Evolutionary conservation across 2,329 filamentous ascomycete genomes (phyloP).

Genomic region (Cylindrodendrum hubeiense): DNA sequence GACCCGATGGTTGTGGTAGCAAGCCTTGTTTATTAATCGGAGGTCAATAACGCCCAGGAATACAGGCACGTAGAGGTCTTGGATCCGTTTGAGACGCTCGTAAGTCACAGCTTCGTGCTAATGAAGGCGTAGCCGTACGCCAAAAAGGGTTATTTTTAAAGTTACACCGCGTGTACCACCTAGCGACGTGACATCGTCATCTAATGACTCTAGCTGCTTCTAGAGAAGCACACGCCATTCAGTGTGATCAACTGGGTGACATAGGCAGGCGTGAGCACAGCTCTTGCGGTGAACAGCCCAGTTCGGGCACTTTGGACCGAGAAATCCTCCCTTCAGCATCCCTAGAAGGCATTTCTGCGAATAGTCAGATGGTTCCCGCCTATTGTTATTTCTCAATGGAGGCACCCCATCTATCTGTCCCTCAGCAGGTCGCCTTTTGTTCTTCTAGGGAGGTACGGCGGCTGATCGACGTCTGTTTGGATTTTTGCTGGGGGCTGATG

Average conservation of each 20-base stretch:
- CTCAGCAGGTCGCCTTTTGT: neutral
- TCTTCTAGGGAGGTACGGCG: neutral
- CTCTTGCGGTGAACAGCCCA: constrained; percentile 45
- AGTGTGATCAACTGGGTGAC: constrained; percentile 46
- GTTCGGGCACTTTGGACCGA: constrained; percentile 26
- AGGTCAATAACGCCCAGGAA: constrained; percentile 50
- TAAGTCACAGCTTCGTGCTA: constrained; percentile 53
- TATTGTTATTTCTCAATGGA: neutral
- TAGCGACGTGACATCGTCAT: constrained; percentile 46
- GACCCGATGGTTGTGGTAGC: constrained; percentile 49
- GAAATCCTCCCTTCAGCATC: constrained; percentile 23
- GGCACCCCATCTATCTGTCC: neutral
- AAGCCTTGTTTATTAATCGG: constrained; percentile 44
- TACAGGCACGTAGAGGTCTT: constrained; percentile 53
- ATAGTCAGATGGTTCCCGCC: neutral
- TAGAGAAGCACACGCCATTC: constrained; percentile 47
- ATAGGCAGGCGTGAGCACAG: neutral
- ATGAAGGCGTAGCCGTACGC: constrained; percentile 58
- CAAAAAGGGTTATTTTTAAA: constrained; percentile 55
- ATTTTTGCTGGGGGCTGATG: too few relatives aligned
- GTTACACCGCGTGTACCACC: constrained; percentile 52
- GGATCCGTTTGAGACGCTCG: constrained; percentile 45
- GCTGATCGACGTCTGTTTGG: neutral
- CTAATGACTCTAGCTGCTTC: constrained; percentile 48
- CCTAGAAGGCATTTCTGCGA: neutral